These are phyloP conservation scores for Cladochytrium replicatum DNA, from an alignment of 192 early-diverging fungal genomes.

Conservation along the genomic window DNA sequence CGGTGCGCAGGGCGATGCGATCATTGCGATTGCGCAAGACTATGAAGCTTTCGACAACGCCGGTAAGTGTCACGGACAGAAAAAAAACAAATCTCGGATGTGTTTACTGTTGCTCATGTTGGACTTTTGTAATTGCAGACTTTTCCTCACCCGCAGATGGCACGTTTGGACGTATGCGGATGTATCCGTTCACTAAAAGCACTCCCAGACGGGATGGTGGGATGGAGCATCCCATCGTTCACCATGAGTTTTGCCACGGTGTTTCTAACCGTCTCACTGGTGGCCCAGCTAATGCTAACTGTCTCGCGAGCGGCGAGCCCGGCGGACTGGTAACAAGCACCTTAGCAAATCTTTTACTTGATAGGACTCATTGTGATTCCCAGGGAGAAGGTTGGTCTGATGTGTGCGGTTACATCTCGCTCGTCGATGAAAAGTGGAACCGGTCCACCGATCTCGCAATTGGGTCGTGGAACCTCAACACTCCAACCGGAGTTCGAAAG, in stretches of 20 bases:
- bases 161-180: constrained; percentile 36
- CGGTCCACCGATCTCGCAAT: constrained; percentile 29
- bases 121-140: too few species aligned
- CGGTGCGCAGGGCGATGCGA: constrained; percentile 33
- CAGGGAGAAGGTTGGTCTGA: constrained; percentile 62
- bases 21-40: constrained; percentile 43
- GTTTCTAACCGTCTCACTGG: constrained; percentile 57
- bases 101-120: too few species aligned
- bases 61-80: too few species aligned
- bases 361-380: too few species aligned
- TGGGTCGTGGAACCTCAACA: too few species aligned
- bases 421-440: constrained; percentile 22
- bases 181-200: constrained; percentile 37
- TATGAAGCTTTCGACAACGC: too few species aligned
- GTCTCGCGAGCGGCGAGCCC: constrained; percentile 39
- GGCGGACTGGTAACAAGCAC: too few species aligned
- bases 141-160: constrained; percentile 53
- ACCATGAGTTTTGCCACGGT: constrained; percentile 57
- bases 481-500: constrained; percentile 32
- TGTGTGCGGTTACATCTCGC: constrained; percentile 29
- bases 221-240: constrained; percentile 48
- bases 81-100: too few species aligned
- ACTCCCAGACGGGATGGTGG: constrained; percentile 46
- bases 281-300: constrained; percentile 51
- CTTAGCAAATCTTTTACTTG: too few species aligned